phyloP scores from a whole-genome alignment of 306 rosid species.

The Acacia crassicarpa region DNA sequence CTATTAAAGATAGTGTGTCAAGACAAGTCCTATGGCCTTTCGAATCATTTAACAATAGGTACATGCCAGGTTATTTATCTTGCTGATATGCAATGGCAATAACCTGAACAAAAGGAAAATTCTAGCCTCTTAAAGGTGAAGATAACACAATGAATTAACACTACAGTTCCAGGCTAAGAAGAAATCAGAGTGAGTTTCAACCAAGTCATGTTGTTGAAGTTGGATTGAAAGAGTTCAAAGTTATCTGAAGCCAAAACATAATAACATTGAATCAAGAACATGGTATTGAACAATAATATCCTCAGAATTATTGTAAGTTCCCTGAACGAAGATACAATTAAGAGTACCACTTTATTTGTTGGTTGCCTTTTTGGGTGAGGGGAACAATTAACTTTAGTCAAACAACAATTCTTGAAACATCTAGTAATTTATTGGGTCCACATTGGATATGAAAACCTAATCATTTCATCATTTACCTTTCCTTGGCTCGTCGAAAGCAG shows the following conservation, averaged over 20 bases:
- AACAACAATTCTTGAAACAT: not conserved
- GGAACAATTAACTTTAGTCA: not conserved
- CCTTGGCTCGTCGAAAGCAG: not conserved
- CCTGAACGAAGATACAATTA: not conserved
- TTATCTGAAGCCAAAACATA: slow-evolving; percentile 1
- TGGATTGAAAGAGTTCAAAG: not conserved
- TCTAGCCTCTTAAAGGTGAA: slow-evolving; percentile 9
- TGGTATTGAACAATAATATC: not conserved
- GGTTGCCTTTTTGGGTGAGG: too few species aligned
- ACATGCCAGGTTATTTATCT: too few species aligned
- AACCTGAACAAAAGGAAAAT: too few species aligned
- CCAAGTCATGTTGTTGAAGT: slow-evolving; percentile 1
- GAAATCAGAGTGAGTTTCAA: slow-evolving; percentile 14
- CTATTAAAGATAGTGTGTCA: too few species aligned
- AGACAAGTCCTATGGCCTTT: too few species aligned
- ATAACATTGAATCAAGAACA: not conserved
- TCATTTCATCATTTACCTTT: not conserved
- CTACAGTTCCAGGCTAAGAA: not conserved
- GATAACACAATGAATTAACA: slow-evolving; percentile 22
- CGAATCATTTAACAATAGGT: too few species aligned
- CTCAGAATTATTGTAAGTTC: not conserved
- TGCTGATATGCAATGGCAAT: too few species aligned
- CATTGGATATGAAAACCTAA: too few species aligned
- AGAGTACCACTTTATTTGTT: not conserved
- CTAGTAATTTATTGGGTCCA: too few species aligned